Evolutionary conservation across 345 rosid genomes (phyloP).

Genomic region (Melaleuca quinquenervia): DNA sequence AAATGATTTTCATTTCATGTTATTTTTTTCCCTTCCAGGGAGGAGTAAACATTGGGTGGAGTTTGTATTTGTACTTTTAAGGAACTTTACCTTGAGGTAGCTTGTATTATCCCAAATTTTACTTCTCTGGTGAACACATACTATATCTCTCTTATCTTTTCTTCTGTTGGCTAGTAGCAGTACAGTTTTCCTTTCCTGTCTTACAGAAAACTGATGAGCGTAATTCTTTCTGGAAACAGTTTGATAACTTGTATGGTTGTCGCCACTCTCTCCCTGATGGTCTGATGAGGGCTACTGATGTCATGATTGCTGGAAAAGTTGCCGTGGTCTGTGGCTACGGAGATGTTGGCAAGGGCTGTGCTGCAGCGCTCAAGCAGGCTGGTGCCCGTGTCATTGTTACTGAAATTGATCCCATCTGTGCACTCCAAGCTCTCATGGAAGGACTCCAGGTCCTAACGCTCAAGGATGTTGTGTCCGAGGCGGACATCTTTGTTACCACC

Average conservation of each 20-base stretch:
- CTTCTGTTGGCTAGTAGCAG: background rate
- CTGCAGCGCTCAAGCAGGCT: constrained; percentile 74
- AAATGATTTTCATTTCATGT: background rate
- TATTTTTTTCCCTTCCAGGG: background rate
- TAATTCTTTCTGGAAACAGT: constrained; percentile 23
- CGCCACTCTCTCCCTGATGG: constrained; percentile 96
- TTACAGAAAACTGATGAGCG: background rate
- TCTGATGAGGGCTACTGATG: constrained; percentile 95
- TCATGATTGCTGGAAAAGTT: constrained; percentile 95
- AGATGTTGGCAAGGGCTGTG: constrained; percentile 97
- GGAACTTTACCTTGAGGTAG: background rate
- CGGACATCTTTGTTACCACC: constrained; percentile 84
- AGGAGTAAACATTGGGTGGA: background rate
- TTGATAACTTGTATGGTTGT: constrained; percentile 86
- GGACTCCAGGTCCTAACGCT: constrained; percentile 75
- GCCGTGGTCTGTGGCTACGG: constrained; percentile 78
- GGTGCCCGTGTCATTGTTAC: constrained; percentile 85
- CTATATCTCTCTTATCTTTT: background rate
- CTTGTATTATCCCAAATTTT: background rate
- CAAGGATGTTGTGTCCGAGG: constrained; percentile 57
- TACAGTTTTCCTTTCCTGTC: background rate
- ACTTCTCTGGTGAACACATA: background rate
- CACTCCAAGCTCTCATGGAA: constrained; percentile 88
- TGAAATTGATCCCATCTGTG: constrained; percentile 90
- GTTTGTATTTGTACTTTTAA: background rate